Conservation (phyloP, 2,329 filamentous ascomycete genomes). For the Emericellopsis atlantica region DNA sequence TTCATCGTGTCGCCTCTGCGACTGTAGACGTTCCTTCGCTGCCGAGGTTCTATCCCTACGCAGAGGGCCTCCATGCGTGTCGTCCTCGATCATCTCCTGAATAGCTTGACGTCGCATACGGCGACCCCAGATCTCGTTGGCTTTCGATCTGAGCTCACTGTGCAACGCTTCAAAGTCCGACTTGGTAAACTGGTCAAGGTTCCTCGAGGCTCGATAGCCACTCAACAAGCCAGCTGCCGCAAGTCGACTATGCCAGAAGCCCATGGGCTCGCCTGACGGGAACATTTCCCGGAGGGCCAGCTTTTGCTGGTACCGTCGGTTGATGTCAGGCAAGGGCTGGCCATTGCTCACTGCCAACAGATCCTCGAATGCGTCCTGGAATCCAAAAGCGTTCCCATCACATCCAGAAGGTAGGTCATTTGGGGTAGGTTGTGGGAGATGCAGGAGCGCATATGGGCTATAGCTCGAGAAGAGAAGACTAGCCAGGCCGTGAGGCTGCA, state of each 20-base stretch:
- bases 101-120: too few species aligned
- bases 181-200: too few species aligned
- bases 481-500: not conserved
- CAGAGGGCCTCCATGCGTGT: too few species aligned
- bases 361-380: conserved; percentile 46
- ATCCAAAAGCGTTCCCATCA: conserved; percentile 30
- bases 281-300: conserved; percentile 24
- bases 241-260: conserved; percentile 27
- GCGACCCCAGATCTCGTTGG: too few species aligned
- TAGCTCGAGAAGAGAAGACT: not conserved
- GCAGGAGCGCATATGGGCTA: conserved; percentile 16
- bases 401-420: conserved; percentile 24
- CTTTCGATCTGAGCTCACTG: too few species aligned
- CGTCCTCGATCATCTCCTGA: too few species aligned
- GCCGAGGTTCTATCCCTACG: too few species aligned
- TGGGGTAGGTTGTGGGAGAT: conserved; percentile 33
- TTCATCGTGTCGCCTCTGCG: too few species aligned
- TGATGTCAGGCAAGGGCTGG: conserved; percentile 25
- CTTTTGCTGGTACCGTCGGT: conserved; percentile 18
- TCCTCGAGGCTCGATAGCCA: too few species aligned
- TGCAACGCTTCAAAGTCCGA: too few species aligned
- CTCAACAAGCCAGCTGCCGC: conserved; percentile 23
- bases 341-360: conserved; percentile 34
- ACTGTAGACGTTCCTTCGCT: too few species aligned
- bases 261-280: conserved; percentile 24